phyloP scores from a whole-genome alignment of 1,284 basidiomycete genomes.

The Taiwanofungus camphoratus region DNA sequence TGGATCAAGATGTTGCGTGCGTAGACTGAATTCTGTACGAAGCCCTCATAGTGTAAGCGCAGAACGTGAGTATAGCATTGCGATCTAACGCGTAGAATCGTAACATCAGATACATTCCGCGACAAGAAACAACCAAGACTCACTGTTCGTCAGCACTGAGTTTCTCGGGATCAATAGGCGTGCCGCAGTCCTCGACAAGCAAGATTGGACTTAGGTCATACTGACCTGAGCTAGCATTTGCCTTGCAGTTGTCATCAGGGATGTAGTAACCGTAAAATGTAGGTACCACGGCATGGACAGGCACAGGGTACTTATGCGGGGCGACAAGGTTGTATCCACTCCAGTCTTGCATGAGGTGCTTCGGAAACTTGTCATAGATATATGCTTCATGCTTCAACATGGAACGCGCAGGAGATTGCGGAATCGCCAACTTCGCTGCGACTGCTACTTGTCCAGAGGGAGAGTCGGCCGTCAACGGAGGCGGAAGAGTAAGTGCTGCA shows the following conservation, averaged over 20 bases:
- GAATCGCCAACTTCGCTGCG: conserved; percentile 26
- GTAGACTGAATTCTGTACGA: conserved; percentile 35
- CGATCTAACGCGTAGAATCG: conserved; percentile 19
- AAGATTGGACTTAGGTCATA: conserved; percentile 34
- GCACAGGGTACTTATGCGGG: conserved; percentile 37
- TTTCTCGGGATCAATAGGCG: conserved; percentile 21
- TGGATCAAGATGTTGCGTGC: conserved; percentile 42
- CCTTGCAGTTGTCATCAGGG: conserved; percentile 22
- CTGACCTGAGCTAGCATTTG: neutral
- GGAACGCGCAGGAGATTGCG: conserved; percentile 12
- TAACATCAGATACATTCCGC: neutral
- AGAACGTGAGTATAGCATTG: conserved; percentile 34
- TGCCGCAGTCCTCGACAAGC: conserved; percentile 45
- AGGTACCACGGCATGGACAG: conserved; percentile 40
- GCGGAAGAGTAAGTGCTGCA: conserved; percentile 25
- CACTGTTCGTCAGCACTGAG: conserved; percentile 31
- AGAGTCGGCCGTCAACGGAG: conserved; percentile 16
- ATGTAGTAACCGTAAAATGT: conserved; percentile 50
- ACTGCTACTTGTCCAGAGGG: conserved; percentile 25
- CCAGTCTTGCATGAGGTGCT: conserved; percentile 42
- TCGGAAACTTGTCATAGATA: conserved; percentile 39
- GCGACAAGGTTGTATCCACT: conserved; percentile 36
- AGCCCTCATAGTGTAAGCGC: conserved; percentile 36
- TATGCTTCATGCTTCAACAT: conserved; percentile 33
- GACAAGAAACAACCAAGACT: conserved; percentile 5